Evolutionary conservation across 2,329 filamentous ascomycete genomes (phyloP).

Genomic region (Fusarium praegraminearum): DNA sequence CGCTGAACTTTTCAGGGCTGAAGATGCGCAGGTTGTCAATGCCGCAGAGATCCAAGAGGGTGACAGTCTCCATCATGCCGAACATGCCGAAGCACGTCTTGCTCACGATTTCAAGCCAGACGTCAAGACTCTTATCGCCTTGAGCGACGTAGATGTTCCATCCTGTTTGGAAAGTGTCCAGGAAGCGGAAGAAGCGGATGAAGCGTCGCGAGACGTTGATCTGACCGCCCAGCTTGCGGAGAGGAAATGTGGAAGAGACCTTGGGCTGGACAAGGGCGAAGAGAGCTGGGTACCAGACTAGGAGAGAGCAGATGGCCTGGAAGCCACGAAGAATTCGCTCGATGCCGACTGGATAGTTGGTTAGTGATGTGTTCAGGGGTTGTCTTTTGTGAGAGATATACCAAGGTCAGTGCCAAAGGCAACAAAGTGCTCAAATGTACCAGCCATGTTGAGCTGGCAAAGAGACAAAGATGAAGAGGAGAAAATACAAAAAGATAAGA

Average conservation of each 20-base stretch:
- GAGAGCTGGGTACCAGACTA: constrained; percentile 59
- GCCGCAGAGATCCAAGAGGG: constrained; percentile 66
- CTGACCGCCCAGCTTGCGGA: constrained; percentile 54
- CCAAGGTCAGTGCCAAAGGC: constrained; percentile 60
- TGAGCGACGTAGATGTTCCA: constrained; percentile 56
- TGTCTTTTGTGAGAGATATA: constrained; percentile 47
- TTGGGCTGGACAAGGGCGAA: constrained; percentile 52
- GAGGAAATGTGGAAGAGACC: constrained; percentile 50
- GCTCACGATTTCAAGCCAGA: constrained; percentile 66
- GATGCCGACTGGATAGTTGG: constrained; percentile 62
- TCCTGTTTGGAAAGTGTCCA: constrained; percentile 68
- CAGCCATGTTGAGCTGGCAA: constrained; percentile 42
- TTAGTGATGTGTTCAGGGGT: constrained; percentile 21
- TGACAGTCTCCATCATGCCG: constrained; percentile 73
- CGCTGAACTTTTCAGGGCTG: constrained; percentile 60
- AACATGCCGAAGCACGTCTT: constrained; percentile 74
- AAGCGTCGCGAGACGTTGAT: constrained; percentile 68
- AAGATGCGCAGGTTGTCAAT: constrained; percentile 64
- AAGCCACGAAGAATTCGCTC: constrained; percentile 71
- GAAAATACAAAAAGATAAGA: neutral
- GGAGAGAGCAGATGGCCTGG: constrained; percentile 64
- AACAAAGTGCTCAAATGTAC: constrained; percentile 52
- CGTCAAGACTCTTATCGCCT: constrained; percentile 49
- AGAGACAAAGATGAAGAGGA: neutral
- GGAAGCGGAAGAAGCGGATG: constrained; percentile 76